These are phyloP conservation scores for Echeveria elegans DNA, from an alignment of 164 flowering plant genomes.

Conservation along the genomic window DNA sequence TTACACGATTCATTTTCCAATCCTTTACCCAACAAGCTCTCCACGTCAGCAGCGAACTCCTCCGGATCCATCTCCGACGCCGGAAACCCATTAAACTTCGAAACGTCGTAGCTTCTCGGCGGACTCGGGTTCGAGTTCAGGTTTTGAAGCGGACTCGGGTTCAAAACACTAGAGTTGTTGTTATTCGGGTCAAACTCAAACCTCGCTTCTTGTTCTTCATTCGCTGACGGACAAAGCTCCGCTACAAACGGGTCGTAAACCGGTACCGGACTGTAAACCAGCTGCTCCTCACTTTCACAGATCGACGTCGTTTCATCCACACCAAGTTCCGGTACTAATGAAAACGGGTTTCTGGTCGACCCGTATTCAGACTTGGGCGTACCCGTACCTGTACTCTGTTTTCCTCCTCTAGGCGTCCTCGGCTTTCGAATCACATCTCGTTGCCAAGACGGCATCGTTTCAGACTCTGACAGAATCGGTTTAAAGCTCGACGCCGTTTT, in stretches of 20 bases:
- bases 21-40: slow-evolving; percentile 60
- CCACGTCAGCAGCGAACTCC: slow-evolving; percentile 83
- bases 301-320: slow-evolving; percentile 36
- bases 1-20: slow-evolving; percentile 52
- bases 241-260: slow-evolving; percentile 46
- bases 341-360: slow-evolving; percentile 18
- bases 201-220: slow-evolving; percentile 14
- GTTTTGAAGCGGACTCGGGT: neutral
- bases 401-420: slow-evolving; percentile 53
- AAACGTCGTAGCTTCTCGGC: slow-evolving; percentile 10
- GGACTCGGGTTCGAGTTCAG: neutral
- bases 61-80: slow-evolving; percentile 71
- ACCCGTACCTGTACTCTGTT: neutral
- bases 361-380: slow-evolving; percentile 13
- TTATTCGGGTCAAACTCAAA: neutral
- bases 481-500: slow-evolving; percentile 37
- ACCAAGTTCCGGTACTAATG: slow-evolving; percentile 55
- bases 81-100: slow-evolving; percentile 29
- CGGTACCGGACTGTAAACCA: slow-evolving; percentile 65
- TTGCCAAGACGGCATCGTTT: slow-evolving; percentile 53
- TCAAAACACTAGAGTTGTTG: neutral
- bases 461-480: neutral
- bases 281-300: slow-evolving; percentile 55
- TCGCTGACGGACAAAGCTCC: slow-evolving; percentile 29
- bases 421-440: slow-evolving; percentile 60